phyloP scores from a whole-genome alignment of 164 flowering plant genomes.

The Aristolochia contorta region DNA sequence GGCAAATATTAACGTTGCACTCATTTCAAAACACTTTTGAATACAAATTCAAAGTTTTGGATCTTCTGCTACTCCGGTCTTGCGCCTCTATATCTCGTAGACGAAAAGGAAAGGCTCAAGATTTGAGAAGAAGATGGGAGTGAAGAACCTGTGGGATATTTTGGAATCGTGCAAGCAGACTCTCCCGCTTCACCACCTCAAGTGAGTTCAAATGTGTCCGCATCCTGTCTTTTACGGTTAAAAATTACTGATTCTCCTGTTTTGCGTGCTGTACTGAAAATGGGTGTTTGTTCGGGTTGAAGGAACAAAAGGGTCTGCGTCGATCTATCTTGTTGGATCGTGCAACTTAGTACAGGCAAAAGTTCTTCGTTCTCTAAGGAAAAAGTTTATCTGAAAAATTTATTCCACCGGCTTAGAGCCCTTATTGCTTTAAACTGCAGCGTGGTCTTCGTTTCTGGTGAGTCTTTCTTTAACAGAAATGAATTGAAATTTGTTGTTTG shows the following conservation, averaged over 20 bases:
- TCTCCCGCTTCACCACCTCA: constrained; percentile 80
- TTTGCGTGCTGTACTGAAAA: background rate
- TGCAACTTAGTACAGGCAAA: constrained; percentile 60
- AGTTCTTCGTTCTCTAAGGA: constrained; percentile 34
- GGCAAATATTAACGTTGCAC: too few species aligned
- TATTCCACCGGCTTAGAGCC: constrained; percentile 92
- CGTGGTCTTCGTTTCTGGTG: constrained; percentile 79
- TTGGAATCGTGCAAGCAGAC: constrained; percentile 92
- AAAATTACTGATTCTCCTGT: background rate
- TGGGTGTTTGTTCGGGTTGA: background rate
- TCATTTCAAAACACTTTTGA: too few species aligned
- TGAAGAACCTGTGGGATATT: constrained; percentile 86
- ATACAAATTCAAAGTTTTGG: too few species aligned
- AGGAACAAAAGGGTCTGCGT: constrained; percentile 93
- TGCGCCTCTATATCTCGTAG: too few species aligned
- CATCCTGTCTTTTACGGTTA: background rate
- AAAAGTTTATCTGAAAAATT: constrained; percentile 55
- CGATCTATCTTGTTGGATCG: constrained; percentile 95
- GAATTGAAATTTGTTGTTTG: too few species aligned
- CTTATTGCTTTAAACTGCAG: constrained; percentile 86
- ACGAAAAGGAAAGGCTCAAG: too few species aligned
- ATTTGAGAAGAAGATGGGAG: constrained; percentile 51
- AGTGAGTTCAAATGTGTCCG: constrained; percentile 31
- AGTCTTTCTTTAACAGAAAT: background rate
- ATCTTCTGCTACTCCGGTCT: too few species aligned